Conservation (phyloP, 176 grass and related monocot species). For the Areca catechu region DNA sequence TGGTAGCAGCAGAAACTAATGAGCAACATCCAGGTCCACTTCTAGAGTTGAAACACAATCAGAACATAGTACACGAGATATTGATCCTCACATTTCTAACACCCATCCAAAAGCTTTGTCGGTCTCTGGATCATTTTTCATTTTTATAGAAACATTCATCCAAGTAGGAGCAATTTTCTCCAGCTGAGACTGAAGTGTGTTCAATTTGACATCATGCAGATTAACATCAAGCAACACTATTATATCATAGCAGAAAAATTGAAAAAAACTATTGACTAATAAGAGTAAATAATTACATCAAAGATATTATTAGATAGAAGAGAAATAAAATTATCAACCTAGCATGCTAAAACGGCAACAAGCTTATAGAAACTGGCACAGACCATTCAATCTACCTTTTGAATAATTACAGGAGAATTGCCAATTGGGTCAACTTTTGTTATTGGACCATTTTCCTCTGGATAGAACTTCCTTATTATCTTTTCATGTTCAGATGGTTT, state of each 20-base stretch:
- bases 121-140: slow-evolving; percentile 89
- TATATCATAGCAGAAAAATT: too few species aligned
- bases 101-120: slow-evolving; percentile 99
- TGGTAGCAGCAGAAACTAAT: slow-evolving; percentile 10
- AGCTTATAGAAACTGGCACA: too few species aligned
- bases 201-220: neutral
- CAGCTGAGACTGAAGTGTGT: slow-evolving; percentile 41
- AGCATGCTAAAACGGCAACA: too few species aligned
- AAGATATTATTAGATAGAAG: neutral
- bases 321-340: too few species aligned
- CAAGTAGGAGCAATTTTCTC: slow-evolving; percentile 99
- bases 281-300: neutral
- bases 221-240: too few species aligned
- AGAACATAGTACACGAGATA: slow-evolving; percentile 1
- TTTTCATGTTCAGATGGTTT: slow-evolving; percentile 81
- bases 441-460: slow-evolving; percentile 74
- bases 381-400: slow-evolving; percentile 45
- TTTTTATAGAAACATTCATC: slow-evolving; percentile 92
- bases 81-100: slow-evolving; percentile 77
- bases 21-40: neutral
- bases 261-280: too few species aligned
- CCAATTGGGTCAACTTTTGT: slow-evolving; percentile 90
- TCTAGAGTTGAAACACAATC: neutral
- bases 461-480: slow-evolving; percentile 87
- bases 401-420: slow-evolving; percentile 95